Evolutionary conservation across 1,284 basidiomycete species (phyloP).

Genomic region (Veloboletus limbatus): DNA sequence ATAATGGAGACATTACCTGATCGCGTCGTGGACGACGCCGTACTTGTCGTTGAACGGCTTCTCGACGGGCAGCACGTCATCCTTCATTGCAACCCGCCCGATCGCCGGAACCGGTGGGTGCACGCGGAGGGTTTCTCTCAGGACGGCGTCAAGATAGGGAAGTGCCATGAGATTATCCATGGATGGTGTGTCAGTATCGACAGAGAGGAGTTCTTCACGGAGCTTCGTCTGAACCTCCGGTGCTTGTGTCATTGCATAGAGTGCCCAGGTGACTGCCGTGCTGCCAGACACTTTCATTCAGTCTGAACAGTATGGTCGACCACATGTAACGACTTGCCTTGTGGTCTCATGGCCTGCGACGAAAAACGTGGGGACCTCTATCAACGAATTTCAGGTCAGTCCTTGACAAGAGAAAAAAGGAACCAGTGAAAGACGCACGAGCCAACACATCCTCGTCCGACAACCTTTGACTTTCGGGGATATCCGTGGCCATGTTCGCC

Average conservation of each 20-base stretch:
- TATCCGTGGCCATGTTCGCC: slow-evolving; percentile 62
- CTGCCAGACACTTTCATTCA: slow-evolving; percentile 25
- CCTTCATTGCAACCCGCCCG: slow-evolving; percentile 49
- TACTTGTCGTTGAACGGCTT: slow-evolving; percentile 42
- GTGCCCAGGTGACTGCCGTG: slow-evolving; percentile 55
- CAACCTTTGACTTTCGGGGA: slow-evolving; percentile 58
- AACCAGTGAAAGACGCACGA: slow-evolving; percentile 46
- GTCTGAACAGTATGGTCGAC: background rate
- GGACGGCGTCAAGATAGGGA: slow-evolving; percentile 61
- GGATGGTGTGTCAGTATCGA: slow-evolving; percentile 50
- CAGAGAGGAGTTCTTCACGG: slow-evolving; percentile 58
- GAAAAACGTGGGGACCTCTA: slow-evolving; percentile 41
- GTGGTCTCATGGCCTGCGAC: slow-evolving; percentile 81
- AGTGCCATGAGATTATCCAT: slow-evolving; percentile 61
- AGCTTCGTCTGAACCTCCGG: slow-evolving; percentile 62
- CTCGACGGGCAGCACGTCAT: slow-evolving; percentile 60
- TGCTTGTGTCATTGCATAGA: slow-evolving; percentile 59
- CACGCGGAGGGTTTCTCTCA: slow-evolving; percentile 69
- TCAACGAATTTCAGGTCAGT: background rate
- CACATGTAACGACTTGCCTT: slow-evolving; percentile 37
- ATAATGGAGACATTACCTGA: slow-evolving; percentile 14
- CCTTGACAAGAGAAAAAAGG: background rate
- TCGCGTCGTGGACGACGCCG: slow-evolving; percentile 37
- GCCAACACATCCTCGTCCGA: slow-evolving; percentile 72
- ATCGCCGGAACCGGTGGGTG: slow-evolving; percentile 59